phyloP scores from a whole-genome alignment of 2,329 filamentous ascomycete genomes.

The Fusarium multiceps region DNA sequence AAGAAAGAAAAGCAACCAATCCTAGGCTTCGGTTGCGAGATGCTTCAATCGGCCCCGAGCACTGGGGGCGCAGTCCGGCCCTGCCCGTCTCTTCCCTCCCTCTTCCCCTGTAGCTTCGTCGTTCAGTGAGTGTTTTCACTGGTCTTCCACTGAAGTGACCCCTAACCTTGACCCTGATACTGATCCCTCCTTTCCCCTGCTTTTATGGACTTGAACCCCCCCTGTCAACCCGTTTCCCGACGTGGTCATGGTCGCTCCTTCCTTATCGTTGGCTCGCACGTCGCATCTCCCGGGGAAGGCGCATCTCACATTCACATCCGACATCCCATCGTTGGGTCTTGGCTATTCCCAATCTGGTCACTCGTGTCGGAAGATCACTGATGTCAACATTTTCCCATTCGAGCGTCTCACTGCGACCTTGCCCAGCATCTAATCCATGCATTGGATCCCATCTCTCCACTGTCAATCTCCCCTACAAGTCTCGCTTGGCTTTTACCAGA shows the following conservation, averaged over 20 bases:
- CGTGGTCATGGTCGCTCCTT: slow-evolving; percentile 28
- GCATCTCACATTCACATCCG: slow-evolving; percentile 12
- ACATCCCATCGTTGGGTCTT: slow-evolving; percentile 3
- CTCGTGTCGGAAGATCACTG: slow-evolving; percentile 46
- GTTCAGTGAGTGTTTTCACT: neutral
- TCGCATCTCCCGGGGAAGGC: slow-evolving; percentile 39
- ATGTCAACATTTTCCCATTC: slow-evolving; percentile 38
- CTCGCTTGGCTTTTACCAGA: slow-evolving; percentile 21
- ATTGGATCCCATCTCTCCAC: neutral
- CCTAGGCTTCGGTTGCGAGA: slow-evolving; percentile 32
- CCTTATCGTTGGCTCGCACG: slow-evolving; percentile 27
- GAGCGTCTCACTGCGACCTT: neutral
- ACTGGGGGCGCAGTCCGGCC: slow-evolving; percentile 42
- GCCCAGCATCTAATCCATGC: slow-evolving; percentile 12
- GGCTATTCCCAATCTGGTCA: slow-evolving; percentile 36
- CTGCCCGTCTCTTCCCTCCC: slow-evolving; percentile 33
- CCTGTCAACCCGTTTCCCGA: slow-evolving; percentile 25
- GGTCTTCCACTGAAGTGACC: neutral
- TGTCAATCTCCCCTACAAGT: slow-evolving; percentile 25
- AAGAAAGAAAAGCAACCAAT: slow-evolving; percentile 30
- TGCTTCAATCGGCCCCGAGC: slow-evolving; percentile 43
- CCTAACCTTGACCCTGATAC: neutral
- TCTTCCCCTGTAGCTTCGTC: neutral
- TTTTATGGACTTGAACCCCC: neutral
- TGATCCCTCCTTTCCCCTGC: slow-evolving; percentile 23